phyloP scores from a whole-genome alignment of 2,329 filamentous ascomycete species.

The Aspergillus proliferans region DNA sequence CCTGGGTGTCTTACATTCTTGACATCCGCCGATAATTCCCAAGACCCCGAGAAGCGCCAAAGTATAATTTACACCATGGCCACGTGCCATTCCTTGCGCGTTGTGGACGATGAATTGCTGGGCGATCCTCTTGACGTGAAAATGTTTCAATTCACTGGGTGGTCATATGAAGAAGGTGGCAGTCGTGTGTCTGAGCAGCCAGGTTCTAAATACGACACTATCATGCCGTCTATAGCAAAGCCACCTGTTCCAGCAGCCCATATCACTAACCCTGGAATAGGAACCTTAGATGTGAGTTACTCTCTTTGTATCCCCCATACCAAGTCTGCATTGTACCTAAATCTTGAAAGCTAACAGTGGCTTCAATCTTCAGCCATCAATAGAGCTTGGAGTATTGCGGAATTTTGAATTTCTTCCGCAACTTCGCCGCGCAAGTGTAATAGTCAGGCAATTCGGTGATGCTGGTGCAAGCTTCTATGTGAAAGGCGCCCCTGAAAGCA shows the following conservation, averaged over 20 bases:
- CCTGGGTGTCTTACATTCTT: slow-evolving; percentile 50
- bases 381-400: slow-evolving; percentile 86
- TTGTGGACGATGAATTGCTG: slow-evolving; percentile 80
- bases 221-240: slow-evolving; percentile 72
- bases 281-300: slow-evolving; percentile 12
- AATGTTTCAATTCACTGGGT: slow-evolving; percentile 96
- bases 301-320: not conserved
- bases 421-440: slow-evolving; percentile 81
- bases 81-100: slow-evolving; percentile 85
- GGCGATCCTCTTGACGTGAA: slow-evolving; percentile 94
- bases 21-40: slow-evolving; percentile 51
- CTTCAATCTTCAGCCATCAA: slow-evolving; percentile 33
- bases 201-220: slow-evolving; percentile 70
- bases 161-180: slow-evolving; percentile 80
- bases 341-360: not conserved
- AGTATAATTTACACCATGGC: slow-evolving; percentile 90
- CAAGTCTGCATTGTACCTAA: not conserved
- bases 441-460: slow-evolving; percentile 82
- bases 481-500: slow-evolving; percentile 93
- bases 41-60: slow-evolving; percentile 57
- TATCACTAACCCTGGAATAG: slow-evolving; percentile 11
- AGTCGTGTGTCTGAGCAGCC: slow-evolving; percentile 58
- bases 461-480: slow-evolving; percentile 83
- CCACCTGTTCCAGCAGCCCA: slow-evolving; percentile 59
- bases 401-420: slow-evolving; percentile 94